Percentiles rank a stretch among this genome's conserved stretches.
Evolutionary conservation across 495 filamentous ascomycete species (phyloP).

Genomic region (Pseudevernia furfuracea): DNA sequence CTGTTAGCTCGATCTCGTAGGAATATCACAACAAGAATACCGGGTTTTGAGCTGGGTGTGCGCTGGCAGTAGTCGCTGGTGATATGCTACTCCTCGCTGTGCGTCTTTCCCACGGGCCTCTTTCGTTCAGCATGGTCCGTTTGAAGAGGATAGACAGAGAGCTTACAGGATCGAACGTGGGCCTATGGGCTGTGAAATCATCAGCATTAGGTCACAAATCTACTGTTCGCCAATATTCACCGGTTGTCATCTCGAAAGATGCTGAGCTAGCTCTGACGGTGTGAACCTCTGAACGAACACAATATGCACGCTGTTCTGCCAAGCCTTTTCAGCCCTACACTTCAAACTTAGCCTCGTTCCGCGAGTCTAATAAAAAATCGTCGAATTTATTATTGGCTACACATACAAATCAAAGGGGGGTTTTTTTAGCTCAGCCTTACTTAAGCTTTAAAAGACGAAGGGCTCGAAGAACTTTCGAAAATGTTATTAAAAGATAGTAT

Average conservation of each 20-base stretch:
- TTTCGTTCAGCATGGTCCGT: constrained; percentile 8
- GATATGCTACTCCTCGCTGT: constrained; percentile 87
- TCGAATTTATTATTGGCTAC: too few species aligned
- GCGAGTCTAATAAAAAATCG: too few species aligned
- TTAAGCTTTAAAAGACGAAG: too few species aligned
- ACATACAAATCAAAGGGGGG: too few species aligned
- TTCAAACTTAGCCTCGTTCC: too few species aligned
- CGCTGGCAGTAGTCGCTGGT: constrained; percentile 89
- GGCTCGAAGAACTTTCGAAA: too few species aligned
- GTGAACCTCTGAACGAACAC: neutral
- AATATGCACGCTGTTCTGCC: neutral
- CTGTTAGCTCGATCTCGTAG: constrained; percentile 15
- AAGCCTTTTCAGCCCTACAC: neutral
- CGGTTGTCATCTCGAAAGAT: neutral
- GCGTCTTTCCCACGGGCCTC: constrained; percentile 93
- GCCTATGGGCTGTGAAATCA: constrained; percentile 24
- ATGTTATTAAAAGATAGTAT: too few species aligned
- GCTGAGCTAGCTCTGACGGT: neutral
- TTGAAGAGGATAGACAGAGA: neutral
- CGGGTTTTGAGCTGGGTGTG: constrained; percentile 85
- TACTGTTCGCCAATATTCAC: neutral
- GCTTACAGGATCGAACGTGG: constrained; percentile 28
- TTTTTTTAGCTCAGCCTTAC: too few species aligned
- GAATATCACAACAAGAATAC: constrained; percentile 35
- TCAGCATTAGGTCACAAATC: neutral